Evolutionary conservation across 192 early-diverging fungal genomes (phyloP), one percentile per base, ranked within the genome.

Genomic region (Coemansia sp.): DNA sequence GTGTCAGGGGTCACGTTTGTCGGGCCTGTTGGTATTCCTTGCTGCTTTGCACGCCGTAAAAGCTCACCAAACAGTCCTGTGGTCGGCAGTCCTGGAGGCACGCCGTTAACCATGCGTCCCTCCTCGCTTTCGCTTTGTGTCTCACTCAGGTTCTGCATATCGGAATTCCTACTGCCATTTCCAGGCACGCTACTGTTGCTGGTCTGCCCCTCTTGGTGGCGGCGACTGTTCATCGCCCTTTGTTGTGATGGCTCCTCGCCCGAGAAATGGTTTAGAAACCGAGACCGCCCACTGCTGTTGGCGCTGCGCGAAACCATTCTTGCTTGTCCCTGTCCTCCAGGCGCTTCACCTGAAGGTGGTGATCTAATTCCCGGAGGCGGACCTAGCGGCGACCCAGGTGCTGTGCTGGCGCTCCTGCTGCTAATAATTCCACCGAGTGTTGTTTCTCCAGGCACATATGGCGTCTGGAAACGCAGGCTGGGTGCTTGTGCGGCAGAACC

Each of bases 1-100:
- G 37, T 45, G n/a, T 7, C 48, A n/a, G 15, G 46, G 12, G 37
- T n/a, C 31, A 29, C 59, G 61, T 26, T 26, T 6, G 25, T 33
- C 31, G 35, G 46, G 35, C 23, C 45, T 7, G 56, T 33, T 20
- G 58, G 34, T 42, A 58, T 45, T 37, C 56, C 40, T 28, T 59
- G 48, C 35, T 63, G 60, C 63, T 69, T 72, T 16, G 70, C 64
- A 3, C 71, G 76, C 26, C 71, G 70, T 28, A 79, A 43, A 26
- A 79, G 76, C 71, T 79, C 76, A 34, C 76, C 76, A 67, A 79
- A 73, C n/a, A 79, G 39, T 21, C 76, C 76, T 6, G 76, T 79
- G 0, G 67, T 70, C 0, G 77, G 77, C 40, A 73, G 68, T 6
- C 67, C 67, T 8, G 76, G 76, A 18, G 76, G 76, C 21, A 72